phyloP scores from a whole-genome alignment of 2,329 filamentous ascomycete species.

The Alternaria dauci region DNA sequence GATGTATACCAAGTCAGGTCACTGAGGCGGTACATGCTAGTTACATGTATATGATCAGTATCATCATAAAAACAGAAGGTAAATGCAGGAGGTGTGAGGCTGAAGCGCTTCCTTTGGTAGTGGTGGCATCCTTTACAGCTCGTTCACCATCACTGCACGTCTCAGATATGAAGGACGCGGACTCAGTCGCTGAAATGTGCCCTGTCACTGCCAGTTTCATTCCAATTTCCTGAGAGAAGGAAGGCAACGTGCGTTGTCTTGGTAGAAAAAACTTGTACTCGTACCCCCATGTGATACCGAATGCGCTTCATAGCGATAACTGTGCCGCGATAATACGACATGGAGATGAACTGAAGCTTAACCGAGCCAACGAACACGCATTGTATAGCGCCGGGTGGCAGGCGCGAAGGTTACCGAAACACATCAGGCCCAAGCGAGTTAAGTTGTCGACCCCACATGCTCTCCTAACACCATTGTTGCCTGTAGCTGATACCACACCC shows the following conservation, averaged over 20 bases:
- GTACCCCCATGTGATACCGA: too few species aligned
- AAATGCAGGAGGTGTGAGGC: too few species aligned
- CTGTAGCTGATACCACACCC: neutral
- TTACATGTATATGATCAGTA: neutral
- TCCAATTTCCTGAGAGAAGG: too few species aligned
- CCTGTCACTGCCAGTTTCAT: too few species aligned
- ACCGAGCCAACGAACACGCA: neutral
- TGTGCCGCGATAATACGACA: neutral
- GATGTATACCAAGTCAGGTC: neutral
- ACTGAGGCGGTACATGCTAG: neutral
- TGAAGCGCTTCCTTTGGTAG: too few species aligned
- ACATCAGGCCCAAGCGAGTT: neutral
- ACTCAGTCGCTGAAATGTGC: too few species aligned
- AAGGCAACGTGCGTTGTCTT: too few species aligned
- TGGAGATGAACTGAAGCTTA: neutral
- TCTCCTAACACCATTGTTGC: conserved; percentile 1
- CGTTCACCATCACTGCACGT: too few species aligned
- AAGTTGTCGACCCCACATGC: neutral
- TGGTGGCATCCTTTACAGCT: too few species aligned
- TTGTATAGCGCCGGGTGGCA: neutral
- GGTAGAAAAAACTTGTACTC: too few species aligned
- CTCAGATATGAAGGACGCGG: too few species aligned
- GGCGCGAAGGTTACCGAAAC: neutral
- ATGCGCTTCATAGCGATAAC: neutral
- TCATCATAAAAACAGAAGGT: too few species aligned